Conservation (phyloP, 305 asterid genomes). For the Fraxinus sp. region DNA sequence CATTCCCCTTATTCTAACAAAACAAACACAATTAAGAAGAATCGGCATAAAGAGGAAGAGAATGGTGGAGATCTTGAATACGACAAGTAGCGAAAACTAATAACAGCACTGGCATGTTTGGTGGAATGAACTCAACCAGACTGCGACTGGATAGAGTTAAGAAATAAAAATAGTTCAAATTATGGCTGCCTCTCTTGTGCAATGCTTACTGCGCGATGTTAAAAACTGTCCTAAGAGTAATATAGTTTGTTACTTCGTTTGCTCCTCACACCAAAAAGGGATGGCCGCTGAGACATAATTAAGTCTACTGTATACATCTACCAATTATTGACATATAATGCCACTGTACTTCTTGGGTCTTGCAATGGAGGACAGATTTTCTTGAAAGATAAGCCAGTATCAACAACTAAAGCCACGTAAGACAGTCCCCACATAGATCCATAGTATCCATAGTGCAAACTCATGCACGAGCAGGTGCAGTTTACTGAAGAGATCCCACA, state of each 20-base stretch:
- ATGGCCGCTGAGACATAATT: neutral
- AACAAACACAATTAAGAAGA: neutral
- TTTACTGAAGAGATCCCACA: neutral
- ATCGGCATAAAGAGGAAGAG: neutral
- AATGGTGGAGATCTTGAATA: neutral
- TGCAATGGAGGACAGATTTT: slow-evolving; percentile 3
- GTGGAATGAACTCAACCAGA: neutral
- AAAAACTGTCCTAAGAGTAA: neutral
- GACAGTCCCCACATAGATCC: slow-evolving; percentile 15
- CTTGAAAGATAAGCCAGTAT: neutral
- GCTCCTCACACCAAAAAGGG: neutral
- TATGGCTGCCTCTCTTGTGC: neutral
- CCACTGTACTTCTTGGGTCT: slow-evolving; percentile 13
- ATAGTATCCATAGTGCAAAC: neutral
- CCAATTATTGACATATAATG: slow-evolving; percentile 36
- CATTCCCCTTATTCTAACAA: neutral
- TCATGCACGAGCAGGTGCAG: slow-evolving; percentile 2
- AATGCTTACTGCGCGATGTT: neutral
- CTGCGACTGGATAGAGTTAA: neutral
- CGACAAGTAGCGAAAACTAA: neutral
- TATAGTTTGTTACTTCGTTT: neutral
- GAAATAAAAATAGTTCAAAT: neutral
- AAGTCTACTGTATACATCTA: slow-evolving; percentile 2
- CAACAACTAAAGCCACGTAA: slow-evolving; percentile 17
- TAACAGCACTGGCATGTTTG: neutral